Base-by-base conservation (phyloP, 495 filamentous ascomycete genomes). In the Zalerion maritima region DNA sequence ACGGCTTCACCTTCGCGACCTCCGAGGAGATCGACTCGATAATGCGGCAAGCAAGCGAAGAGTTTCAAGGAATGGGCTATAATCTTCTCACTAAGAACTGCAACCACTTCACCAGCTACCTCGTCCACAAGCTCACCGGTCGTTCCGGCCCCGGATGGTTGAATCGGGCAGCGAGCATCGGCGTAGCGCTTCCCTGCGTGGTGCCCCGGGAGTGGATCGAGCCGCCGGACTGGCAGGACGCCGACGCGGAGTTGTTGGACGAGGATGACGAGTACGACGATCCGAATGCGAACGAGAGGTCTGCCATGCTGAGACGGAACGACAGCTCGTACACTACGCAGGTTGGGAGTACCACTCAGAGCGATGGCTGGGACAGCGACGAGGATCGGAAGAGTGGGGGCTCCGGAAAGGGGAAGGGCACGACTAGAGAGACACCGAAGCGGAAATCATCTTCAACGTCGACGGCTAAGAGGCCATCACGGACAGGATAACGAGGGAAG, bases 31-130 rank as follows among this genome's bases (percentile, higher is more conserved):
- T 85, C 37, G 71, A 81, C 16, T 40, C 53, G 14, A 71, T 77
- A 22, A 64, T 87, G 9, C 62, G 59, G 37, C 64, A 71, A 42
- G 73, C 69, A 4, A 73, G 71, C 0, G 62, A 74, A 18, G 59
- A 67, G 34, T 87, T 83, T 39, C 57, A 65, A 15, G 81, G 81
- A 10, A 70, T 71, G 1, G 55, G 59, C 7, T 87, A 86, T 47
- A 83, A 83, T 38, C 60, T 87, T 5, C 60, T 87, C 15, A 79
- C 72, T 14, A 68, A 69, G 26, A 87, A 87, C 45, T 87, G 81
- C 58, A 85, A 86, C 41, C 80, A 85, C 42, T 85, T 85, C 50
- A 81, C 81, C 6, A 65, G 62, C 15, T 60, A 75, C 28, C 62
- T 86, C 17, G 80, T 74, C 45, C 50, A 70, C 40, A 58, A 63